Evolutionary conservation across 2,329 filamentous ascomycete species (phyloP), one percentile per base, ranked within the genome.

Genomic region (Curvularia hawaiiensis): DNA sequence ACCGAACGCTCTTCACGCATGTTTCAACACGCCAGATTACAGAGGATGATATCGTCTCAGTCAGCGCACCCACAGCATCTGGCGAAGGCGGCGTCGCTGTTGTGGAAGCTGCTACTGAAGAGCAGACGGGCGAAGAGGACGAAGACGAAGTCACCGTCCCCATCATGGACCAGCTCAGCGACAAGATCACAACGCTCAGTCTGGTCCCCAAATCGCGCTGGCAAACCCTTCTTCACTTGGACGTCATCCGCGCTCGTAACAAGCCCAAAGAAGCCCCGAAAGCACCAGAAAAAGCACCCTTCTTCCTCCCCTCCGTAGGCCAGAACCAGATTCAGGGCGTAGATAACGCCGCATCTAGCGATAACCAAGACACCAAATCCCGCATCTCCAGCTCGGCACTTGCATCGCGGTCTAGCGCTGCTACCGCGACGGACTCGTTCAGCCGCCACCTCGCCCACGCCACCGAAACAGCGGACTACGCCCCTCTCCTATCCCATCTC

Each of bases 231-330:
- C 82, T 99, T 28, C 91, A 99, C 75, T 84, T 99, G 2, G 95
- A 99, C 71, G 80, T 92, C 26, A 97, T 99, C 73, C 77, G 93
- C 79, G 87, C 92, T 77, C 90, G 95, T 60, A 99, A 99, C 78
- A 96, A 95, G 77, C 95, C 96, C 0, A 93, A 88, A 64, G 92
- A 97, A 75, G 86, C 93, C 0, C 93, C 93, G 16, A 97, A 97
- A 78, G 85, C 88, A 7, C 95, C 95, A 0, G 91, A 97, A 74
- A 96, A 96, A 72, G 94, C 94, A 0, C 96, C 95, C 0, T 98
- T 98, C 82, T 98, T 98, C 82, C 82, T 98, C 4, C 91, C 92
- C 0, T 89, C 89, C 0, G 79, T 89, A 4, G 82, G 83, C 45
- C 69, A 72, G 31, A 64, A 69, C 41, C 58, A 61, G 35, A 49